These are phyloP conservation scores for Cladosporium sphaerospermum DNA, from an alignment of 2,329 filamentous ascomycete species.

Conservation along the genomic window DNA sequence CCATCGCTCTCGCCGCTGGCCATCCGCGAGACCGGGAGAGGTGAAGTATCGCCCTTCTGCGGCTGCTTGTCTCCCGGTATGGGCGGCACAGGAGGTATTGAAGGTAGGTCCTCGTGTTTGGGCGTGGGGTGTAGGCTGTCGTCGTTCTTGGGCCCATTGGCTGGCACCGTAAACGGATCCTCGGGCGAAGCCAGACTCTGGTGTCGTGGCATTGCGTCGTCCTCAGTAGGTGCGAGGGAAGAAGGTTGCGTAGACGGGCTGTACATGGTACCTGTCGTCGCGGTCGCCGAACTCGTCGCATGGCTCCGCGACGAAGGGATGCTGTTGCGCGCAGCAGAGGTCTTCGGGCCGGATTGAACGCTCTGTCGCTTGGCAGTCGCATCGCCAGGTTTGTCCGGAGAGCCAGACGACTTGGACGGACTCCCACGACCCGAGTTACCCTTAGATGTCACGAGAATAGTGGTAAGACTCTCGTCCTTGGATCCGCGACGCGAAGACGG, in stretches of 20 bases:
- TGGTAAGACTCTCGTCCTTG: conserved; percentile 31
- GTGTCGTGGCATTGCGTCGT: conserved; percentile 14
- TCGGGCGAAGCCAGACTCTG: conserved; percentile 11
- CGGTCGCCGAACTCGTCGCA: conserved; percentile 27
- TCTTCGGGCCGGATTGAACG: conserved; percentile 11
- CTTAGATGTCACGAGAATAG: conserved; percentile 28
- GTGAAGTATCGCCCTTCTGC: conserved; percentile 3
- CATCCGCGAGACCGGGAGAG: not conserved
- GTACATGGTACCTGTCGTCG: conserved; percentile 20
- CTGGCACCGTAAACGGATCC: conserved; percentile 19
- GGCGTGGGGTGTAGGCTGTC: conserved; percentile 20
- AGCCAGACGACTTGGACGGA: conserved; percentile 18
- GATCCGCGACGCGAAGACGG: conserved; percentile 28
- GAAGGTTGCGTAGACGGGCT: conserved; percentile 30
- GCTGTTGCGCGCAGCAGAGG: conserved; percentile 19
- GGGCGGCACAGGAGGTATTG: conserved; percentile 16
- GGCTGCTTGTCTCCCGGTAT: not conserved
- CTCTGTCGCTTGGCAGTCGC: conserved; percentile 18
- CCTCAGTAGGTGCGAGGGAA: conserved; percentile 27
- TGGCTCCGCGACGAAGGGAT: conserved; percentile 28
- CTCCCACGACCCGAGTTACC: conserved; percentile 21
- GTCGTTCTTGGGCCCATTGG: conserved; percentile 18
- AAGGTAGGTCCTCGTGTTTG: conserved; percentile 17
- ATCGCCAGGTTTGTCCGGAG: conserved; percentile 2
- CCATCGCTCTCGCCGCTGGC: conserved; percentile 6